phyloP scores from a whole-genome alignment of 352 stramenopile species.

The Thraustochytrium striatum region DNA sequence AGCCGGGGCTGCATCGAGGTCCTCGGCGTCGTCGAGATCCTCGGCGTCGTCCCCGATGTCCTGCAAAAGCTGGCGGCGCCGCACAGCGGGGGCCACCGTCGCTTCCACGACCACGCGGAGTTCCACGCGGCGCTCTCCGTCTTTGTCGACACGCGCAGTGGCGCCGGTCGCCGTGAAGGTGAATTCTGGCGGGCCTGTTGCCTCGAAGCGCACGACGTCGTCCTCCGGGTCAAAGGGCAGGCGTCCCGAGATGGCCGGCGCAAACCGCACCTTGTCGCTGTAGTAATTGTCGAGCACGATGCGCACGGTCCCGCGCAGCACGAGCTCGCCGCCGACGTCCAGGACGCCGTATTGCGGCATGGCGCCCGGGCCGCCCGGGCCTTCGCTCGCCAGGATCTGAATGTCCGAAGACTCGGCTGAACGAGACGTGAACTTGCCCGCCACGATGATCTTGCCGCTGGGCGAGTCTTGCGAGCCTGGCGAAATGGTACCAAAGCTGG shows the following conservation, averaged over 20 bases:
- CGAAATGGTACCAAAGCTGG: background rate
- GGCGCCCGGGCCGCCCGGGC: background rate
- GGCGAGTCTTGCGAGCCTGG: background rate
- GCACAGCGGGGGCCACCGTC: too few relatives aligned
- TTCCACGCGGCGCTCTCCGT: too few relatives aligned
- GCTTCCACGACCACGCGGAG: too few relatives aligned
- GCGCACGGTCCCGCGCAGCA: background rate
- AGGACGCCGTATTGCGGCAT: conserved; percentile 6
- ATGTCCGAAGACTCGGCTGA: background rate
- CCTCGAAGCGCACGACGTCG: background rate
- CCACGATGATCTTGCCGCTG: background rate
- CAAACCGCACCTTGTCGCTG: background rate
- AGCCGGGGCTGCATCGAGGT: too few relatives aligned
- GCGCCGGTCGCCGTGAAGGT: background rate
- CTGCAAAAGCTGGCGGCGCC: too few relatives aligned
- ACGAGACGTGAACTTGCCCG: background rate
- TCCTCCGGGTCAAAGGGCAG: too few relatives aligned
- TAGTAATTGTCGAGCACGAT: background rate
- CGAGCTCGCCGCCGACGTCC: background rate
- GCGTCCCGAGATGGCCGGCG: background rate
- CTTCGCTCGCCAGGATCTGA: background rate
- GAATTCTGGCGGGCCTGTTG: background rate
- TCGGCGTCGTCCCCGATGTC: too few relatives aligned
- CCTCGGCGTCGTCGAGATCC: too few relatives aligned
- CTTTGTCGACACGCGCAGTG: too few relatives aligned